Evolutionary conservation across 2,329 filamentous ascomycete species (phyloP), one percentile per base, ranked within the genome.

Genomic region (Venturia effusa): DNA sequence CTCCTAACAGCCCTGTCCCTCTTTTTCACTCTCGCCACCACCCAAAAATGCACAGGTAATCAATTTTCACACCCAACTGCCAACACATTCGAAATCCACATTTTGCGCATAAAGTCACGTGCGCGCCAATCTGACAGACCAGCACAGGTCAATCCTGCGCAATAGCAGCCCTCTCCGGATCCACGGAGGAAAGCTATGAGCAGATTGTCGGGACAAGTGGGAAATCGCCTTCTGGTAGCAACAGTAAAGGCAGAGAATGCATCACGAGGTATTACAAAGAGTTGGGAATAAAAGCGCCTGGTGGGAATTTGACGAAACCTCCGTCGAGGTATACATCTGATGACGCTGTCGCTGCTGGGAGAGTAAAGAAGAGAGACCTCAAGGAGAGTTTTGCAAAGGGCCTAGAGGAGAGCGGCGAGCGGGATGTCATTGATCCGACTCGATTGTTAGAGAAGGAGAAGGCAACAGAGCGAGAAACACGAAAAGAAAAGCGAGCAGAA

Each of bases 261-360:
- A 62, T 62, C n/a, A 37, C 34, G 15, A 62, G 57, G 24, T 62
- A 62, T 32, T 54, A 62, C 39, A 34, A 34, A 24, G 41, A 45
- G 41, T 22, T 32, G 11, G 41, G 41, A 22, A 39, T 34, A 3
- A 24, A 37, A 39, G 37, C 59, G 24, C 30, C 59, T 7, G 32
- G 34, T 32, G 59, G 59, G 7, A 41, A 61, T 32, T 5, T 37
- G 8, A 11, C 30, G 13, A 37, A 37, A 5, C 5, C 8, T 27
- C 17, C 15, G 22, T 22, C 19, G 32, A n/a, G 15, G 22, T n/a
- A n/a, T n/a, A n/a, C n/a, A n/a, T n/a, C n/a, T n/a, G n/a, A n/a
- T n/a, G n/a, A n/a, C n/a, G n/a, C n/a, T n/a, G n/a, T n/a, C n/a
- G n/a, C n/a, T n/a, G n/a, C n/a, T n/a, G n/a, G n/a, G n/a, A n/a